These are phyloP conservation scores for Russula griseocarnosa DNA, from an alignment of 768 basidiomycete species.

Conservation along the genomic window DNA sequence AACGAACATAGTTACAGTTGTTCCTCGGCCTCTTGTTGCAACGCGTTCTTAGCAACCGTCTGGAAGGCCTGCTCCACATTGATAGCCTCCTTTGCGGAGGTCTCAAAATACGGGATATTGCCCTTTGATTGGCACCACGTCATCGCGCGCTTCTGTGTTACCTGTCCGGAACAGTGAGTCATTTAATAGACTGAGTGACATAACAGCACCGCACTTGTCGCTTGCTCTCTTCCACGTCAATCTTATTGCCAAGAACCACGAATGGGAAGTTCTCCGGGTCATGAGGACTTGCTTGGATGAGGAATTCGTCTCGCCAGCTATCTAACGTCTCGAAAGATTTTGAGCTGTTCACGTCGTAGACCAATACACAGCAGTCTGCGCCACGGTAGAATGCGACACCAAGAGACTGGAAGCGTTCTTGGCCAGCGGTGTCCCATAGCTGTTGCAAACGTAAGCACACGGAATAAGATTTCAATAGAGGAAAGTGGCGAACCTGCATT, in stretches of 20 bases:
- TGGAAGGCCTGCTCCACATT: conserved; percentile 99
- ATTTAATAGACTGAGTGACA: neutral
- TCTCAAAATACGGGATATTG: conserved; percentile 99
- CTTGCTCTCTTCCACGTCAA: conserved; percentile 98
- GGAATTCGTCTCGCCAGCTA: conserved; percentile 99
- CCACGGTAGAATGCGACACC: conserved; percentile 99
- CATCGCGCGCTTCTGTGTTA: conserved; percentile 99
- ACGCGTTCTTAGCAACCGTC: conserved; percentile 98
- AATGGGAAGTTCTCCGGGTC: conserved; percentile 99
- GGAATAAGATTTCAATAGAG: neutral
- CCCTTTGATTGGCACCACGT: conserved; percentile 99
- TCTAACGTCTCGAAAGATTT: conserved; percentile 99
- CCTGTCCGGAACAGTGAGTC: conserved; percentile 44
- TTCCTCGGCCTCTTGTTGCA: conserved; percentile 95
- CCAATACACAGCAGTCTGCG: conserved; percentile 97
- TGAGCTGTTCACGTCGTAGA: conserved; percentile 97
- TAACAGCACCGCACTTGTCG: conserved; percentile 63
- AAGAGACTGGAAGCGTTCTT: conserved; percentile 98
- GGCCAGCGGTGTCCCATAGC: conserved; percentile 99
- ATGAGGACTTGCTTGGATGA: conserved; percentile 97
- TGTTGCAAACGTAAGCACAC: conserved; percentile 35
- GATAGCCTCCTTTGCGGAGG: conserved; percentile 99
- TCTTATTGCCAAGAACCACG: conserved; percentile 99
- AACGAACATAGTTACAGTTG: conserved; percentile 62
- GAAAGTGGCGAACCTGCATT: conserved; percentile 73